phyloP scores from a whole-genome alignment of 2,329 filamentous ascomycete genomes.

The Colletotrichum lini region DNA sequence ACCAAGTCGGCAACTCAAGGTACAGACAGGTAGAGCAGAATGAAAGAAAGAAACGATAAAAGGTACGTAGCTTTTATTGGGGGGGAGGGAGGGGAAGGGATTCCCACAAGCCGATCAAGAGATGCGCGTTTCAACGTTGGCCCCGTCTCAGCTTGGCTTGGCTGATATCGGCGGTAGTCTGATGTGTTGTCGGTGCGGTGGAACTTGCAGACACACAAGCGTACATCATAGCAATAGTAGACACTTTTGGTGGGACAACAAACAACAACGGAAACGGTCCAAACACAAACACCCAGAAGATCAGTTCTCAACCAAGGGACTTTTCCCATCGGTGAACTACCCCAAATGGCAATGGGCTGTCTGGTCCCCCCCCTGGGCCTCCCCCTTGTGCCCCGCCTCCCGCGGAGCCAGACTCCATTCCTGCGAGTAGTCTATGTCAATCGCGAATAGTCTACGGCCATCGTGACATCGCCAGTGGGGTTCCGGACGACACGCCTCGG shows the following conservation, averaged over 20 bases:
- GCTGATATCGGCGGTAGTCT: neutral
- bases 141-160: constrained; percentile 22
- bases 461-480: constrained; percentile 36
- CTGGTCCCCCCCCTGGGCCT: too few species aligned
- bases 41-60: neutral
- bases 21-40: too few species aligned
- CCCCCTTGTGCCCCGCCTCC: constrained; percentile 15
- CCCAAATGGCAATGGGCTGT: constrained; percentile 19
- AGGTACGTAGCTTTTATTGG: neutral
- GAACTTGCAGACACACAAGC: neutral
- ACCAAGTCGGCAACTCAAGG: neutral
- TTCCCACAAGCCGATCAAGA: neutral
- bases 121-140: constrained; percentile 31
- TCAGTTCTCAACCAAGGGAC: neutral
- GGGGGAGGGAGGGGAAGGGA: too few species aligned
- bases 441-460: constrained; percentile 4
- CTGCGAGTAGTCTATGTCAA: constrained; percentile 31
- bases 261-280: neutral
- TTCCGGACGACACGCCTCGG: constrained; percentile 18
- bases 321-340: constrained; percentile 29
- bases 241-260: neutral
- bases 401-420: constrained; percentile 27
- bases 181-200: constrained; percentile 7
- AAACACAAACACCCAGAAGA: neutral
- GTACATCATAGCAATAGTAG: too few species aligned